Percentiles rank a stretch among this genome's conserved stretches.
phyloP scores from a whole-genome alignment of 2,329 filamentous ascomycete genomes.

The Claviceps humidiphila region DNA sequence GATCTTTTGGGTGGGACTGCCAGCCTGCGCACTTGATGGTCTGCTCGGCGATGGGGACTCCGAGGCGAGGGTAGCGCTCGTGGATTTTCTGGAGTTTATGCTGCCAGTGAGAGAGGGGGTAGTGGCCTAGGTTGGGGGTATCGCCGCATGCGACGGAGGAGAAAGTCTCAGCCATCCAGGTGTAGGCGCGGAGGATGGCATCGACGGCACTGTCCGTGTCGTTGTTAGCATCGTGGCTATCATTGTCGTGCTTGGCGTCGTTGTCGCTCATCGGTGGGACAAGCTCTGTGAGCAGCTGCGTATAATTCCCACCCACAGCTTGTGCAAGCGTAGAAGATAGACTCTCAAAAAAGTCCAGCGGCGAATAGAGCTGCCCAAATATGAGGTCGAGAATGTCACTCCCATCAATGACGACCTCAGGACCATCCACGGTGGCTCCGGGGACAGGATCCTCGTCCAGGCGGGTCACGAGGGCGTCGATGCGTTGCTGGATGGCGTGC shows the following conservation, averaged over 20 bases:
- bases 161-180: not conserved
- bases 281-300: not conserved
- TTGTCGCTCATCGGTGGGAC: constrained; percentile 1
- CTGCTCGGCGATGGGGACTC: constrained; percentile 14
- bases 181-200: not conserved
- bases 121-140: constrained; percentile 8
- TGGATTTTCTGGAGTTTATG: constrained; percentile 10
- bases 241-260: not conserved
- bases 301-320: constrained; percentile 1
- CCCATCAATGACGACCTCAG: constrained; percentile 13
- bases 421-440: constrained; percentile 7
- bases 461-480: constrained; percentile 13
- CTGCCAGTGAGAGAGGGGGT: constrained; percentile 9
- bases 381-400: constrained; percentile 9
- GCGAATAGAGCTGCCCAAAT: constrained; percentile 15
- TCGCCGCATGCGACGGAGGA: constrained; percentile 8
- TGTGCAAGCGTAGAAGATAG: constrained; percentile 1
- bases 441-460: constrained; percentile 13
- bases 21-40: constrained; percentile 20
- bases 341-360: constrained; percentile 10
- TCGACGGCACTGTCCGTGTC: not conserved
- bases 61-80: constrained; percentile 14
- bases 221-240: not conserved
- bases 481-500: constrained; percentile 7
- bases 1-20: constrained; percentile 19